phyloP scores from a whole-genome alignment of 352 stramenopile genomes.

The Phytophthora europaea region DNA sequence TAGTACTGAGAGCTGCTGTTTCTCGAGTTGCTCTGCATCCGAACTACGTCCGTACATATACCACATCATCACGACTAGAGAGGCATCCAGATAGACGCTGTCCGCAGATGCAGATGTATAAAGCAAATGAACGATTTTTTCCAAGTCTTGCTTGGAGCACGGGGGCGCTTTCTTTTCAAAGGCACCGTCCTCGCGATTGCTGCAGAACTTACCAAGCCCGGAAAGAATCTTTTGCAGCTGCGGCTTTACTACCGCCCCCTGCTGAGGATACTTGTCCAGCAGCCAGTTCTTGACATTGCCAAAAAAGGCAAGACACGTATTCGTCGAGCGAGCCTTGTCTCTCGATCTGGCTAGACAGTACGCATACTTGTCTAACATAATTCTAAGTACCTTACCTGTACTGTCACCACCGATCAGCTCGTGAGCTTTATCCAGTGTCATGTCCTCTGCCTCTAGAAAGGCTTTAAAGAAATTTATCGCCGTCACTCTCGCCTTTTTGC shows the following conservation, averaged over 20 bases:
- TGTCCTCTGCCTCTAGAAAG: background rate
- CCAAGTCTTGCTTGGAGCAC: slow-evolving; percentile 12
- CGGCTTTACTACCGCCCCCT: no score
- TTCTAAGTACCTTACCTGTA: no score
- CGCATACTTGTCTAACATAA: no score
- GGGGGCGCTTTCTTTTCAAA: background rate
- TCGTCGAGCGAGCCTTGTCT: no score
- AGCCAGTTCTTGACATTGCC: background rate
- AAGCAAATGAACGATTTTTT: slow-evolving; percentile 18
- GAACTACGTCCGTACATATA: slow-evolving; percentile 26
- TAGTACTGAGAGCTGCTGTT: no score
- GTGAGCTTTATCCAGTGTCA: no score
- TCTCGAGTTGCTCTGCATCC: slow-evolving; percentile 28
- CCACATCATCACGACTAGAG: slow-evolving; percentile 24
- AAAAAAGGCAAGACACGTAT: background rate
- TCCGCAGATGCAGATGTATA: slow-evolving; percentile 11
- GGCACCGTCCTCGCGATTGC: no score
- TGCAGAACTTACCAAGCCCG: no score
- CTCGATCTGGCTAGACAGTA: no score
- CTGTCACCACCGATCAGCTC: no score
- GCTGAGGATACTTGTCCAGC: background rate
- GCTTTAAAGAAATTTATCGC: background rate
- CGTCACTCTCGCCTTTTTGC: background rate
- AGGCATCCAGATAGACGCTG: slow-evolving; percentile 19
- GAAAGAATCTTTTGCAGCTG: no score